Conservation (phyloP, 2,329 filamentous ascomycete species). For the Exophiala sp. region DNA sequence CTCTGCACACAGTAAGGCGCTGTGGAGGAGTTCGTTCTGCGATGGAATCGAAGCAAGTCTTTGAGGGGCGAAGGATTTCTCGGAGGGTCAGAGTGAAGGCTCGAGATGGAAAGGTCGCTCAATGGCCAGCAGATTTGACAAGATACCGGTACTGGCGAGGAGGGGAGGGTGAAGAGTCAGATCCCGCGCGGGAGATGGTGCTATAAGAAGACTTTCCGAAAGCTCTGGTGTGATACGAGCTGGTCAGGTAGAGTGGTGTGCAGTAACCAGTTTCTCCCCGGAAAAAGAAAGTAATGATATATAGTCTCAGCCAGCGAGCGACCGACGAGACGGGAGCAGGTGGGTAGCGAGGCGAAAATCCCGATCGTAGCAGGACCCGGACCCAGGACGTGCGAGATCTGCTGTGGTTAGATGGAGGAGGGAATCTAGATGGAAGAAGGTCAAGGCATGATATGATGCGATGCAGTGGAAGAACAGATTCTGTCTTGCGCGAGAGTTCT, state of each 20-base stretch:
- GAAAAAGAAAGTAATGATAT: background rate
- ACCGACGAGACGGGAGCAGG: background rate
- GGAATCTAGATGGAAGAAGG: background rate
- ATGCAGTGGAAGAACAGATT: background rate
- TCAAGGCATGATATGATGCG: background rate
- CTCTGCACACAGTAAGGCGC: background rate
- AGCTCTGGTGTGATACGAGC: no score
- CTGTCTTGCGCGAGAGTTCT: background rate
- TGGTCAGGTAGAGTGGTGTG: no score
- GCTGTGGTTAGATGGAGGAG: background rate
- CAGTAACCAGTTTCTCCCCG: no score
- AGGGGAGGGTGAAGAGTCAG: background rate
- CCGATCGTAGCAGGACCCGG: background rate
- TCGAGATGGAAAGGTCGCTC: no score
- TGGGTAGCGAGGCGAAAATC: background rate
- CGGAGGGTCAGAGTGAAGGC: no score
- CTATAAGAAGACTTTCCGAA: no score
- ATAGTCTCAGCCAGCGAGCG: background rate
- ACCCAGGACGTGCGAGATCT: constrained; percentile 15
- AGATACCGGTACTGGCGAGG: background rate
- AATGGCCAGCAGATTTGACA: no score
- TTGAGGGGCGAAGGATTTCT: no score
- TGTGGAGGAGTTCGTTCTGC: no score
- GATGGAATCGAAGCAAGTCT: no score
- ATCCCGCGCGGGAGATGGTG: background rate